Conservation (phyloP, 331 rosid genomes). For the Cydonia oblonga region DNA sequence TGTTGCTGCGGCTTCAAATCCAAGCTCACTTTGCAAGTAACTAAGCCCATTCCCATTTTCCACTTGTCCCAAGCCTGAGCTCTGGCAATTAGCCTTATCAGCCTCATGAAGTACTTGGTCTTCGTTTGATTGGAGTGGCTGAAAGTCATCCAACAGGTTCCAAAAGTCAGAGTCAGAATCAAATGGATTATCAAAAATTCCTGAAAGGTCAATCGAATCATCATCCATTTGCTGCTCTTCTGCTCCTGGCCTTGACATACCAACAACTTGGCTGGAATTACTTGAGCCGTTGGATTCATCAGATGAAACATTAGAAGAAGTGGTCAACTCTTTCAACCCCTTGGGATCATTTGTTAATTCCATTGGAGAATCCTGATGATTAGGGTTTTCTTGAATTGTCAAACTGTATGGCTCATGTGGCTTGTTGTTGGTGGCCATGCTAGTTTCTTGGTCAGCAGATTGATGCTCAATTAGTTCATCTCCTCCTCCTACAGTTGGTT, state of each 20-base stretch:
- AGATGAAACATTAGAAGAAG: conserved; percentile 15
- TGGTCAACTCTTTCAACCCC: conserved; percentile 24
- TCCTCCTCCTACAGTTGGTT: not conserved
- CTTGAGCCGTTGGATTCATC: conserved; percentile 23
- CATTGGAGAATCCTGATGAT: conserved; percentile 5
- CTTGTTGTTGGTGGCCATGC: conserved; percentile 12
- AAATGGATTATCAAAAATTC: conserved; percentile 31
- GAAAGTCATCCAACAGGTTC: conserved; percentile 41
- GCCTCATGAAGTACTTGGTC: conserved; percentile 5
- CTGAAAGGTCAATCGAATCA: conserved; percentile 14
- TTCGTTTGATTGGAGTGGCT: conserved; percentile 13
- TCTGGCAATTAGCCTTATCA: not conserved
- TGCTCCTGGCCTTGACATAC: conserved; percentile 6
- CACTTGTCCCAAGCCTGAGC: conserved; percentile 10
- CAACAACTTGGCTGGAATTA: conserved; percentile 15
- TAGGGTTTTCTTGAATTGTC: not conserved
- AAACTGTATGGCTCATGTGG: not conserved
- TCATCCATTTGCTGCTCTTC: conserved; percentile 16
- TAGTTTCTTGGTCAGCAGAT: not conserved
- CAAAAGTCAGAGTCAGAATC: conserved; percentile 55
- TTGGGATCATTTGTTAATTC: conserved; percentile 13
- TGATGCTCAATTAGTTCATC: not conserved
- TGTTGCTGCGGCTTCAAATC: conserved; percentile 17
- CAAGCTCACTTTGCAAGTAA: conserved; percentile 49
- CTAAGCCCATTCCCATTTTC: conserved; percentile 38